phyloP scores from a whole-genome alignment of 2,329 filamentous ascomycete genomes.

The Thermoascus crustaceus region DNA sequence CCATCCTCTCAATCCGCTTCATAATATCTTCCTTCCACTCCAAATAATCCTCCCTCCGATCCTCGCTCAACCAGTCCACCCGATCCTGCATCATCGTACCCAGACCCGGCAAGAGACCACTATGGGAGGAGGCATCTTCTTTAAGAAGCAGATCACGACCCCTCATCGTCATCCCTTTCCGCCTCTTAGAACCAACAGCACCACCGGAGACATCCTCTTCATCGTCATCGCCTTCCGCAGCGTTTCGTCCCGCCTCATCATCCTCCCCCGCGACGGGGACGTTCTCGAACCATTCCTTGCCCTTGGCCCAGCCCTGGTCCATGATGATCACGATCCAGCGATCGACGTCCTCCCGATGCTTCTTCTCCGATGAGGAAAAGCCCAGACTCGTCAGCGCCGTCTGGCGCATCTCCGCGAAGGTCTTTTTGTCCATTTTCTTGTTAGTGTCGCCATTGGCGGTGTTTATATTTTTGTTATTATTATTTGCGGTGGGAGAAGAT shows the following conservation, averaged over 20 bases:
- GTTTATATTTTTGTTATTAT: too few species aligned
- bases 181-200: slow-evolving; percentile 19
- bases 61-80: slow-evolving; percentile 40
- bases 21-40: slow-evolving; percentile 38
- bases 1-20: slow-evolving; percentile 26
- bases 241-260: slow-evolving; percentile 26
- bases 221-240: slow-evolving; percentile 28
- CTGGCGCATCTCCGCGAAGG: slow-evolving; percentile 33
- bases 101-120: slow-evolving; percentile 37
- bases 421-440: slow-evolving; percentile 33
- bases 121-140: slow-evolving; percentile 15
- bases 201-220: slow-evolving; percentile 23
- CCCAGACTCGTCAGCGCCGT: slow-evolving; percentile 29
- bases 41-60: slow-evolving; percentile 33
- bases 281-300: slow-evolving; percentile 60
- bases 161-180: slow-evolving; percentile 11
- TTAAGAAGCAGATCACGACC: slow-evolving; percentile 6
- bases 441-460: slow-evolving; percentile 10
- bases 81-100: slow-evolving; percentile 45
- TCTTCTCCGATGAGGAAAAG: slow-evolving; percentile 35
- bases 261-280: slow-evolving; percentile 33
- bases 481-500: too few species aligned
- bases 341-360: slow-evolving; percentile 47
- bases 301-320: slow-evolving; percentile 45
- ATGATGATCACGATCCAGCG: slow-evolving; percentile 52